Base-by-base conservation (phyloP, 768 basidiomycete species). In the Sarcomyxa edulis region DNA sequence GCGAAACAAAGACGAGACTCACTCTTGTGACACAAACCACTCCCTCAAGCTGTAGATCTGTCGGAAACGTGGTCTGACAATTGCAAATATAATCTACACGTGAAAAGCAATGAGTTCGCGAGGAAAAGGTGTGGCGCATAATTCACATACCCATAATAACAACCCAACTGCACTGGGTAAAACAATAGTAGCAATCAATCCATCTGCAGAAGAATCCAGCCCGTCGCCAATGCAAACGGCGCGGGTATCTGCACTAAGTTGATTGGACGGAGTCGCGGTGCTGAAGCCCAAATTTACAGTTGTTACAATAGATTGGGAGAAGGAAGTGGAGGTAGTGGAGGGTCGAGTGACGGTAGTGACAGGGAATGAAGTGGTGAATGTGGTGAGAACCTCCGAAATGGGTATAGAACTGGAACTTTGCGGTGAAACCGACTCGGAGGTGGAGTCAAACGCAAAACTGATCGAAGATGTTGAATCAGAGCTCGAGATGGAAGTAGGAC, bases 1-100 rank as follows among this genome's bases (percentile, higher is more conserved):
- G 33, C 7, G 25, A 15, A 41, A n/a, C 11, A 26, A 29, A 28
- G 12, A 35, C 30, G 21, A 12, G 2, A 69, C 80, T 60, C 53
- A 88, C 84, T 74, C 72, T 58, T 68, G 73, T 32, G 73, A 76
- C 11, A 81, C 71, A 55, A 89, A 89, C 85, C 85, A 89, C 52
- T 86, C 83, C 51, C 85, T 65, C 33, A 81, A 54, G 14, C 64
- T 81, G 48, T 87, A 89, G 10, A 89, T 52, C 62, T 86, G 81
- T 39, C 84, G 74, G 49, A 76, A 80, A 38, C 71, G 76, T 10
- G 85, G 84, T 27, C 85, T 69, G 15, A 85, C 45, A 32, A 80
- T 58, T 18, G 80, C 84, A 56, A 89, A 89, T 30, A 76, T 45
- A 32, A 80, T 54, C 85, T 87, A 45, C 5, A 30, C 36, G 35